A percentile compares a stretch with the other conserved stretches of the same genome.
Evolutionary conservation across 176 grass and related monocot genomes (phyloP).

Genomic region (Avena sativa): DNA sequence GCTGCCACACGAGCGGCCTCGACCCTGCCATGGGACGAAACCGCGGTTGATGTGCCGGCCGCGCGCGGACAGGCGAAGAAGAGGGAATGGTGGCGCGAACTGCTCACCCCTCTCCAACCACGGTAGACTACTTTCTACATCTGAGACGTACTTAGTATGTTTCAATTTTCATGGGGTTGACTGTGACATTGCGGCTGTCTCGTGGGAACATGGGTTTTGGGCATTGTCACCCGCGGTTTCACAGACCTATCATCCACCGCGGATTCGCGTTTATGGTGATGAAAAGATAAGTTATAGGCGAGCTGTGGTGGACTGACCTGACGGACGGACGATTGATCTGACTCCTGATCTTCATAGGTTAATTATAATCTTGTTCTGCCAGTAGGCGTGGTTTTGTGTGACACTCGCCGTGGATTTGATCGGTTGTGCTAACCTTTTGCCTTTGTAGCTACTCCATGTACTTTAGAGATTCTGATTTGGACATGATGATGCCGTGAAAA

Average conservation of each 20-base stretch:
- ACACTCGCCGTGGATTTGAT: not conserved
- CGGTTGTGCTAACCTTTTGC: not conserved
- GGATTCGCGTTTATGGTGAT: conserved; percentile 25
- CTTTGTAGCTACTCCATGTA: not conserved
- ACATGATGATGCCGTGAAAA: not conserved
- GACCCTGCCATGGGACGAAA: not conserved
- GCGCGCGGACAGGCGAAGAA: conserved; percentile 14
- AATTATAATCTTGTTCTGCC: not conserved
- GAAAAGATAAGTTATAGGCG: not conserved
- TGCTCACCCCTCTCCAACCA: not conserved
- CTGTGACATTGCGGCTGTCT: not conserved
- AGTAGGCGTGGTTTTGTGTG: conserved; percentile 6
- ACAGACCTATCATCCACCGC: not conserved
- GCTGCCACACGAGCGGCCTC: too few relatives aligned
- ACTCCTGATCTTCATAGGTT: not conserved
- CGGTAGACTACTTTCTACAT: not conserved
- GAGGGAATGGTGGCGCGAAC: not conserved
- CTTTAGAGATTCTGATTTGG: not conserved
- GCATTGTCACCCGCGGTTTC: conserved; percentile 29
- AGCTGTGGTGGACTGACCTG: not conserved
- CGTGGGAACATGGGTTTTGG: not conserved
- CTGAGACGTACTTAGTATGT: not conserved
- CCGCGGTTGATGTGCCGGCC: conserved; percentile 42
- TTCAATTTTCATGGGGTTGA: not conserved
- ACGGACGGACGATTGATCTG: not conserved